phyloP scores from a whole-genome alignment of 371 early-diverging fungal genomes.

The Circinella minor region DNA sequence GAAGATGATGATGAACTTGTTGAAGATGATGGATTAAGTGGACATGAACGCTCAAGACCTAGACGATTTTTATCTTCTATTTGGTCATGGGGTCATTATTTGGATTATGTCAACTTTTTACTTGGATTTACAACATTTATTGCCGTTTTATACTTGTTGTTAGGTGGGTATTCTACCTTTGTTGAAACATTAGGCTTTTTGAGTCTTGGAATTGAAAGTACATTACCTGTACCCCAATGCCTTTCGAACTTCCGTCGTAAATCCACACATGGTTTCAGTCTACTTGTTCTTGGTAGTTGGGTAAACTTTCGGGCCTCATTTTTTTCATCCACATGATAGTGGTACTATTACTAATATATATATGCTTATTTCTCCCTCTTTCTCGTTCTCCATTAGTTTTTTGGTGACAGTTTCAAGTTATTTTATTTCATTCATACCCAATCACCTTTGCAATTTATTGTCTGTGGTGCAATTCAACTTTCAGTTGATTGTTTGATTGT shows the following conservation, averaged over 20 bases:
- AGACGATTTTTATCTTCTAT: constrained; percentile 17
- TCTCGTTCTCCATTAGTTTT: constrained; percentile 30
- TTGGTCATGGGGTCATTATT: constrained; percentile 46
- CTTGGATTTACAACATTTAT: constrained; percentile 41
- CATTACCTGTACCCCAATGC: constrained; percentile 68
- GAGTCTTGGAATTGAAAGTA: constrained; percentile 63
- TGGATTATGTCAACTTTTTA: constrained; percentile 54
- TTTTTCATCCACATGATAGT: too few species aligned
- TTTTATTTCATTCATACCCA: constrained; percentile 59
- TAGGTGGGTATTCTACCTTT: constrained; percentile 32
- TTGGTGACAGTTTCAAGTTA: constrained; percentile 70
- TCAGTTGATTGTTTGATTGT: constrained; percentile 62
- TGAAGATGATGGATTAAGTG: constrained; percentile 3
- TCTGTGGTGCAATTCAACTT: constrained; percentile 67
- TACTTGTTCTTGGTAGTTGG: constrained; percentile 44
- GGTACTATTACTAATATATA: too few species aligned
- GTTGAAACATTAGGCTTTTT: constrained; percentile 42
- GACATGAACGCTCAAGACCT: constrained; percentile 23
- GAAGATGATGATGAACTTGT: constrained; percentile 19
- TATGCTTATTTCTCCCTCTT: too few species aligned
- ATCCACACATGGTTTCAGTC: constrained; percentile 64
- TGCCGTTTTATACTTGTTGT: constrained; percentile 32
- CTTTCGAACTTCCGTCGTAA: constrained; percentile 52
- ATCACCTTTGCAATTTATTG: constrained; percentile 63
- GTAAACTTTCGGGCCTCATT: constrained; percentile 46